Conservation (phyloP, 352 stramenopile species). For the Detonula confervacea region DNA sequence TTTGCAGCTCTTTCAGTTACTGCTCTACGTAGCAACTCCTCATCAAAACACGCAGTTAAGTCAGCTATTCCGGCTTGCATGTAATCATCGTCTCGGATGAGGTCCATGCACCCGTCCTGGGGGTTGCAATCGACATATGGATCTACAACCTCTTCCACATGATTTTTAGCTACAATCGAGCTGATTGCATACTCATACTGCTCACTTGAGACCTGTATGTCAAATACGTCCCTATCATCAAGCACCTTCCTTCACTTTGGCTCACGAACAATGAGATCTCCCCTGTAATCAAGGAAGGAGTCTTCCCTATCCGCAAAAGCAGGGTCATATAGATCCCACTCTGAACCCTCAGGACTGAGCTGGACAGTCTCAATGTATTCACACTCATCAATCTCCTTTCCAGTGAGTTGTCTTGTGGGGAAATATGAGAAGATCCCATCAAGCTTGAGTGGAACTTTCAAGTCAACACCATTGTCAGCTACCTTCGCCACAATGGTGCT, state of each 20-base stretch:
- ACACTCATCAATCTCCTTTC: conserved; percentile 17
- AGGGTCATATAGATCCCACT: conserved; percentile 9
- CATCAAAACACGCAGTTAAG: background rate
- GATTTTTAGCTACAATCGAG: background rate
- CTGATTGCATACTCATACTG: conserved; percentile 1
- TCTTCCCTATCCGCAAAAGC: conserved; percentile 1
- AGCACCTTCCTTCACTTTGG: background rate
- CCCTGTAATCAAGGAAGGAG: background rate
- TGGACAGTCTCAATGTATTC: conserved; percentile 14
- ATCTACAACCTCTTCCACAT: background rate
- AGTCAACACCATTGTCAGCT: conserved; percentile 44
- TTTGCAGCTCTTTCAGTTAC: background rate
- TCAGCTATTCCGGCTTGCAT: background rate
- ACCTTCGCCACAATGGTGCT: conserved; percentile 11
- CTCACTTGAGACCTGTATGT: conserved; percentile 6
- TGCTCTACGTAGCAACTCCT: background rate
- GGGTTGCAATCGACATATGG: background rate
- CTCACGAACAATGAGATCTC: conserved; percentile 4
- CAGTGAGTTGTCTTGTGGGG: conserved; percentile 19
- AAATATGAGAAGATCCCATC: conserved; percentile 55
- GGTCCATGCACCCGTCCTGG: background rate
- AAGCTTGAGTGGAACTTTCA: conserved; percentile 21
- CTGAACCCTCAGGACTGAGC: conserved; percentile 2
- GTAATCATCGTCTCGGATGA: background rate
- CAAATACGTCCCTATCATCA: background rate